Evolutionary conservation across 345 rosid species (phyloP).

Genomic region (Raphanus raphanistrum): DNA sequence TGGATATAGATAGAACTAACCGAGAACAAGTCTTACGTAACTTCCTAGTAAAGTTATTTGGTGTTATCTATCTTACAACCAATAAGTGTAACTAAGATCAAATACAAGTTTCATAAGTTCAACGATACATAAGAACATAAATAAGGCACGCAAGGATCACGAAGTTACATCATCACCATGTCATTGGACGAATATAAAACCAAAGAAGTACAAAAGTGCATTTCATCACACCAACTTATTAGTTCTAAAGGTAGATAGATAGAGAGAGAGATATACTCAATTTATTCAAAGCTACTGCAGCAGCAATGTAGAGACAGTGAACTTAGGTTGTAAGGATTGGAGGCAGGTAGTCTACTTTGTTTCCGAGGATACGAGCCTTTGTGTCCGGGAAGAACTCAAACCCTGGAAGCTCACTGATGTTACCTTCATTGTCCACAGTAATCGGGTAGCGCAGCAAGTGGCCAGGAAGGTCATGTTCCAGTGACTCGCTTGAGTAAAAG

Average conservation of each 20-base stretch:
- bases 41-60: background rate
- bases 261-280: conserved; percentile 4
- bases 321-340: conserved; percentile 85
- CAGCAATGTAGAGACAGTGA: conserved; percentile 4
- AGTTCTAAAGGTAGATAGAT: conserved; percentile 16
- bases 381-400: conserved; percentile 87
- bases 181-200: conserved; percentile 27
- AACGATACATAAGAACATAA: conserved; percentile 7
- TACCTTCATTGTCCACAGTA: conserved; percentile 60
- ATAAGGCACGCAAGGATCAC: background rate
- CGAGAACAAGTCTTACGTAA: conserved; percentile 4
- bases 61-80: background rate
- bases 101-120: conserved; percentile 18
- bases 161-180: conserved; percentile 29
- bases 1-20: background rate
- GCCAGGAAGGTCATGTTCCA: conserved; percentile 82
- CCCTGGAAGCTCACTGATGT: conserved; percentile 31
- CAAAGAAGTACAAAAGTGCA: conserved; percentile 11
- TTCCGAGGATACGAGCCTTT: conserved; percentile 78
- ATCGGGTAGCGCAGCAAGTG: conserved; percentile 92
- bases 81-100: background rate
- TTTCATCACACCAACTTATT: conserved; percentile 32
- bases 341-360: conserved; percentile 84
- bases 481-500: conserved; percentile 71
- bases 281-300: conserved; percentile 29